phyloP scores from a whole-genome alignment of 306 rosid genomes.

The Lathyrus tuberosus region DNA sequence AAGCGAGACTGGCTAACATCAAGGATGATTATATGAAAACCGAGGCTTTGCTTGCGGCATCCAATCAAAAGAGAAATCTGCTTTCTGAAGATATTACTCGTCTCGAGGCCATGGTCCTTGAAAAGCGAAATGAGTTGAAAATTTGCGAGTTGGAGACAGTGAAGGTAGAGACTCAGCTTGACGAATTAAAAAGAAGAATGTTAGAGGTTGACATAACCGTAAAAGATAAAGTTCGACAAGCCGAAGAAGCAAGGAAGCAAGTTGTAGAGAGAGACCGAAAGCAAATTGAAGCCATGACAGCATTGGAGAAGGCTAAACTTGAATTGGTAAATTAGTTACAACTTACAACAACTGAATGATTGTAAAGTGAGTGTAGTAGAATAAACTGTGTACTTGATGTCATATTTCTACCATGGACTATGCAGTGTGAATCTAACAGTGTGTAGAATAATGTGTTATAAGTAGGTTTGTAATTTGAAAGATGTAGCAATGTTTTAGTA shows the following conservation, averaged over 20 bases:
- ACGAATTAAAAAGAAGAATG: conserved; percentile 18
- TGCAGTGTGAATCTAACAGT: background rate
- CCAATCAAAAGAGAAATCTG: background rate
- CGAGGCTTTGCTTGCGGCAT: conserved; percentile 24
- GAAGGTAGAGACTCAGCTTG: conserved; percentile 31
- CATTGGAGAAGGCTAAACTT: conserved; percentile 37
- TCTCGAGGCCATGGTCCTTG: conserved; percentile 36
- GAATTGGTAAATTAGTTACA: conserved; percentile 22
- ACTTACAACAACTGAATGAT: background rate
- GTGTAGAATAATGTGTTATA: conserved; percentile 5
- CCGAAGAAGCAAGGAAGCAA: background rate
- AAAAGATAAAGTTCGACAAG: conserved; percentile 17
- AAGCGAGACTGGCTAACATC: conserved; percentile 28
- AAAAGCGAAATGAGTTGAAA: conserved; percentile 21
- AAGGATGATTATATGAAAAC: conserved; percentile 14
- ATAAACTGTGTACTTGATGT: conserved; percentile 1
- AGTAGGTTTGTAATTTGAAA: background rate
- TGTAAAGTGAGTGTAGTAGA: conserved; percentile 10
- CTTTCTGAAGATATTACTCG: conserved; percentile 37
- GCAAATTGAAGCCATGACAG: conserved; percentile 29
- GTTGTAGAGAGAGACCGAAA: conserved; percentile 13
- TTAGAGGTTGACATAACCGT: conserved; percentile 5
- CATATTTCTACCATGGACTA: background rate
- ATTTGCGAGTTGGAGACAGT: conserved; percentile 27
- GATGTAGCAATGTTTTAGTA: background rate